Conservation (phyloP, 2,329 filamentous ascomycete genomes). For the Leptographium lundbergii region DNA sequence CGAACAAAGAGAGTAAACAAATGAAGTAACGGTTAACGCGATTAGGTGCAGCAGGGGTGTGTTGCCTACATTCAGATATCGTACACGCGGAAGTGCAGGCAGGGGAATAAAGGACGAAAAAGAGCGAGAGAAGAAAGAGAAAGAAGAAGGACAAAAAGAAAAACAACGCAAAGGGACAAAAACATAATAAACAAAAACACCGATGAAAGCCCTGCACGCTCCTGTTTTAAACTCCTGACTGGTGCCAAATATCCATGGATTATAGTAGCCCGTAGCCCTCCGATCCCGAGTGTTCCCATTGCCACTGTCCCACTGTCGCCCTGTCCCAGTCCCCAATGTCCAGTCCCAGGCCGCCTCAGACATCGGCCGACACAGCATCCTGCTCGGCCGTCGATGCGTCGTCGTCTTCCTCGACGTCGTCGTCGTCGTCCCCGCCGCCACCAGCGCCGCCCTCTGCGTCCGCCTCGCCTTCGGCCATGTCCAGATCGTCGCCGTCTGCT, state of each 20-base stretch:
- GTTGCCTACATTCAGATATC: background rate
- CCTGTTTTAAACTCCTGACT: background rate
- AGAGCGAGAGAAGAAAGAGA: background rate
- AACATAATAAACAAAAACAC: background rate
- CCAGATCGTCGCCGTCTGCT: background rate
- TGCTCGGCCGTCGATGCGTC: background rate
- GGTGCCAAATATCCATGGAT: too few species aligned
- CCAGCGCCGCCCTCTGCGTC: background rate
- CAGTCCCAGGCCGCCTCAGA: too few species aligned
- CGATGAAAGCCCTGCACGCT: background rate
- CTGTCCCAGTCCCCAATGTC: too few species aligned
- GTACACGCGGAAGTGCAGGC: background rate
- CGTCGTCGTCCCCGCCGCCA: background rate
- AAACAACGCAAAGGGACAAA: background rate
- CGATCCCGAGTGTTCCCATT: too few species aligned
- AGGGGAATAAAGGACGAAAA: background rate
- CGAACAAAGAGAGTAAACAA: background rate
- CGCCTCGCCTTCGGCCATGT: background rate
- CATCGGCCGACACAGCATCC: background rate
- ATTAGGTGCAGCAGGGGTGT: background rate
- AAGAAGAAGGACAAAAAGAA: background rate
- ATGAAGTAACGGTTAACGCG: background rate
- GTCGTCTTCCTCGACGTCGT: slow-evolving; percentile 12
- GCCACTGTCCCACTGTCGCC: too few species aligned
- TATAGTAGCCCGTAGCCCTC: too few species aligned